Base-by-base conservation (phyloP, 2,329 filamentous ascomycete genomes). In the Colletotrichum siamense region DNA sequence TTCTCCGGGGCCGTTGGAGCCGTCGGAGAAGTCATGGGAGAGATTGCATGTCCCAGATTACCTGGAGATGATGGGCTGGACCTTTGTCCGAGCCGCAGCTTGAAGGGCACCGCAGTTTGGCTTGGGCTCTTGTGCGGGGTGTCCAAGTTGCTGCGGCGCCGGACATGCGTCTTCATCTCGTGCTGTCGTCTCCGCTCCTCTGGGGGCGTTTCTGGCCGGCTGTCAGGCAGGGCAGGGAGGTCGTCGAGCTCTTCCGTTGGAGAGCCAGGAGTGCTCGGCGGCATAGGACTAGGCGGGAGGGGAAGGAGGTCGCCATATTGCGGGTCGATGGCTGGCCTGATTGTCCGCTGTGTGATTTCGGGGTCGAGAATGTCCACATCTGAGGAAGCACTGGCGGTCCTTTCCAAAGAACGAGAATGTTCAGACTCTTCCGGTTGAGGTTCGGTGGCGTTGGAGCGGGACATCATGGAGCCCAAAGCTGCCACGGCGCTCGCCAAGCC, bases 321-420 rank as follows among this genome's bases (percentile, higher is more conserved):
- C 52, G 92, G 92, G 81, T 94, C 92, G 80, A 94, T 93, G 78
- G 92, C 91, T 78, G 91, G 91, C 81, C 92, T 92, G 83, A 93
- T 90, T 77, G 87, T 86, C 78, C 91, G 87, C 73, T 89, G 86
- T 67, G 87, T 86, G 79, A 93, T 90, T 79, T 93, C 92, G 22
- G 91, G 90, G 79, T 93, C 91, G 75, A 90, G 82, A 61, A 85
- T 80, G 68, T 89, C 84, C 16, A 82, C 80, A 76, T 81, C 77
- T 81, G 78, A 79, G 28, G 39, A 18, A 34, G 62, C 55, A 73
- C 73, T 66, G 64, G 63, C 36, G 59, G 77, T 69, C 52, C 44
- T 65, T 32, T 67, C 62, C 57, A 55, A 61, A 9, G 39, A 15
- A n/a, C 30, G 57, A 24, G 22, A n/a, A 44, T 13, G 28, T 44